Percentiles rank a stretch among this genome's conserved stretches.
These are phyloP conservation scores for Phtheirospermum japonicum DNA, from an alignment of 257 asterid species.

Conservation along the genomic window DNA sequence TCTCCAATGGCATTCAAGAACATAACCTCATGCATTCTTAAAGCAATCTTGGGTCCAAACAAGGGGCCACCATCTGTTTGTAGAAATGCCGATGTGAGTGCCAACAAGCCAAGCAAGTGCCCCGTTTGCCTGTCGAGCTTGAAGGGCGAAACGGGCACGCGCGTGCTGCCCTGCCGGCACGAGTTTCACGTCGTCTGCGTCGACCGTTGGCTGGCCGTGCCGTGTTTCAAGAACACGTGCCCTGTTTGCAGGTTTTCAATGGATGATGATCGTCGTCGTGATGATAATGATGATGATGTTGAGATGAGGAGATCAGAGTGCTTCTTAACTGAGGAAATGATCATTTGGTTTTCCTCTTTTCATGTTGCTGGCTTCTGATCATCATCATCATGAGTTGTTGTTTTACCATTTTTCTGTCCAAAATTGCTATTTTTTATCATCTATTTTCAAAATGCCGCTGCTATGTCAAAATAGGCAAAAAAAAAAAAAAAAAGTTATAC, in stretches of 20 bases:
- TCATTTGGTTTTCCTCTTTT: slow-evolving; percentile 56
- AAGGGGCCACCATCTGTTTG: neutral
- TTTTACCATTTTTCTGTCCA: no score
- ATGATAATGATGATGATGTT: neutral
- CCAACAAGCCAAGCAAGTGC: slow-evolving; percentile 20
- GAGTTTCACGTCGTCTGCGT: slow-evolving; percentile 44
- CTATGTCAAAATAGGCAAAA: no score
- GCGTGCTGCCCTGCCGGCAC: slow-evolving; percentile 43
- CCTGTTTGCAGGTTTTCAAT: slow-evolving; percentile 41
- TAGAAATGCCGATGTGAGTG: neutral
- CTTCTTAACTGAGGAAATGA: slow-evolving; percentile 49
- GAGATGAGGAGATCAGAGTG: slow-evolving; percentile 30
- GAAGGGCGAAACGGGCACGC: slow-evolving; percentile 25
- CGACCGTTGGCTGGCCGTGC: slow-evolving; percentile 40
- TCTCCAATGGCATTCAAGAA: slow-evolving; percentile 30
- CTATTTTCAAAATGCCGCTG: no score
- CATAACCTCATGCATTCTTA: slow-evolving; percentile 35
- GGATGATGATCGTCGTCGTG: slow-evolving; percentile 2
- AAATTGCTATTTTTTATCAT: no score
- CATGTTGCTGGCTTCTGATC: slow-evolving; percentile 49
- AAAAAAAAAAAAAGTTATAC: no score
- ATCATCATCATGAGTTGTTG: no score
- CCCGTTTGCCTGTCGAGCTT: slow-evolving; percentile 44
- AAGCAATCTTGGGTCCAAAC: slow-evolving; percentile 15
- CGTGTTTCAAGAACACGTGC: slow-evolving; percentile 37